Evolutionary conservation across 2,329 filamentous ascomycete genomes (phyloP).

Genomic region (Epicoccum nigrum): DNA sequence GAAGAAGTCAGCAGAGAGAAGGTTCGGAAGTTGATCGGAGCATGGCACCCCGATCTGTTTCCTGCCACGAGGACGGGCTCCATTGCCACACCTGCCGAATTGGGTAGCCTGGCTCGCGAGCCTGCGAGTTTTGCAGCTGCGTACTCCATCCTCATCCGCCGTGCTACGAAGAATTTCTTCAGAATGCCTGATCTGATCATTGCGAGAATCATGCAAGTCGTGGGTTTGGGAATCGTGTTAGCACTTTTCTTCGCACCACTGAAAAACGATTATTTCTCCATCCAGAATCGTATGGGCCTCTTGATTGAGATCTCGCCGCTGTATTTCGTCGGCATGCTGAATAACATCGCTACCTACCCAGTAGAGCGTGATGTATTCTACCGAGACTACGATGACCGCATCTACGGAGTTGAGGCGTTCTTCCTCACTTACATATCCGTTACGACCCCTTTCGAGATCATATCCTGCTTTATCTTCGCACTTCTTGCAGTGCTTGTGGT

Average conservation of each 20-base stretch:
- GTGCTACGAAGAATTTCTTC: conserved; percentile 67
- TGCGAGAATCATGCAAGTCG: conserved; percentile 48
- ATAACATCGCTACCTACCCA: conserved; percentile 78
- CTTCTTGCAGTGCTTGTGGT: conserved; percentile 68
- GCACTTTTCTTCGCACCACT: conserved; percentile 70
- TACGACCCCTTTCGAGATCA: conserved; percentile 74
- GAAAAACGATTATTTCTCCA: conserved; percentile 69
- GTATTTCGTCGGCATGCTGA: conserved; percentile 76
- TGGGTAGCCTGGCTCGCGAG: conserved; percentile 70
- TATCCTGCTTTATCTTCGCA: conserved; percentile 69
- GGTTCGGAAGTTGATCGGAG: conserved; percentile 65
- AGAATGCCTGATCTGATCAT: conserved; percentile 46
- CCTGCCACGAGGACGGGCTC: conserved; percentile 32
- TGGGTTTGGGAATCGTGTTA: conserved; percentile 45
- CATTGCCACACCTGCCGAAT: conserved; percentile 71
- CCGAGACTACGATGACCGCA: conserved; percentile 74
- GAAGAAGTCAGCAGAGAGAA: conserved; percentile 68
- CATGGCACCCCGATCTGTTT: conserved; percentile 56
- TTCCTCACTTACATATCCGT: conserved; percentile 72
- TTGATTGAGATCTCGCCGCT: conserved; percentile 74
- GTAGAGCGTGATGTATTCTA: conserved; percentile 77
- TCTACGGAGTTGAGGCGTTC: conserved; percentile 75
- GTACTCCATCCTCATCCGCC: conserved; percentile 70
- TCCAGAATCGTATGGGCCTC: conserved; percentile 77
- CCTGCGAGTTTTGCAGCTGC: conserved; percentile 67